These are phyloP conservation scores for Trichoderma sp. DNA, from an alignment of 2,329 filamentous ascomycete genomes.

Conservation along the genomic window DNA sequence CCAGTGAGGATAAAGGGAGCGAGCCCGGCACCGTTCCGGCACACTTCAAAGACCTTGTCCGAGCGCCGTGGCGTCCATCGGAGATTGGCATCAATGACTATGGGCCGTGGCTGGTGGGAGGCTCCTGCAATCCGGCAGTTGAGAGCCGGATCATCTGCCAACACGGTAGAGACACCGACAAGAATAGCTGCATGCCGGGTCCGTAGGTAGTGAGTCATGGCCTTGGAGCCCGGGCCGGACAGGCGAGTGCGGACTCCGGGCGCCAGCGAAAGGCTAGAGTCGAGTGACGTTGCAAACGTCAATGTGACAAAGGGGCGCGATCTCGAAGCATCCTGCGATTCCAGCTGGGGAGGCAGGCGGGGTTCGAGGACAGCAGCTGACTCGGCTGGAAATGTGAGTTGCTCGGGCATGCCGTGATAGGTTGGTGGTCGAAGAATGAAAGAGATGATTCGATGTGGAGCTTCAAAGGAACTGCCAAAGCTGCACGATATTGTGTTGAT, in stretches of 20 bases:
- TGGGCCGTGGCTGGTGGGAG: constrained; percentile 72
- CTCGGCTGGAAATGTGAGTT: constrained; percentile 40
- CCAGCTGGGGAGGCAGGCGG: constrained; percentile 37
- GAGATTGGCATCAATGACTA: constrained; percentile 78
- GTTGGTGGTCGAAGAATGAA: too few relatives aligned
- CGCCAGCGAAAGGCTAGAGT: constrained; percentile 73
- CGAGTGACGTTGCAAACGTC: constrained; percentile 89
- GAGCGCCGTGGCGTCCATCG: constrained; percentile 66
- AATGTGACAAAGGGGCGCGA: constrained; percentile 66
- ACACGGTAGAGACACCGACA: constrained; percentile 79
- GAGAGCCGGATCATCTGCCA: constrained; percentile 81
- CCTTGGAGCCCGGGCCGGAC: constrained; percentile 80
- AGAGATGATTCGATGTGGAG: too few relatives aligned
- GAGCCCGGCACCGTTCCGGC: constrained; percentile 64
- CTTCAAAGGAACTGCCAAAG: background rate
- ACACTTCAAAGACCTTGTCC: constrained; percentile 68
- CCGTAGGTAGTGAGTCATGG: constrained; percentile 91
- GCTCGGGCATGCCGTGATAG: constrained; percentile 39
- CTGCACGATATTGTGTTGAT: background rate
- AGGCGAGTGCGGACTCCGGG: constrained; percentile 81
- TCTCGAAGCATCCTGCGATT: background rate
- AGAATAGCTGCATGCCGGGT: constrained; percentile 81
- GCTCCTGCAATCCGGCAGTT: constrained; percentile 74
- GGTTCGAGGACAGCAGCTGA: constrained; percentile 40
- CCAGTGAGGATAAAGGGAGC: constrained; percentile 73